phyloP scores from a whole-genome alignment of 2,329 filamentous ascomycete species.

The Paracorniculantispora psalliotae region DNA sequence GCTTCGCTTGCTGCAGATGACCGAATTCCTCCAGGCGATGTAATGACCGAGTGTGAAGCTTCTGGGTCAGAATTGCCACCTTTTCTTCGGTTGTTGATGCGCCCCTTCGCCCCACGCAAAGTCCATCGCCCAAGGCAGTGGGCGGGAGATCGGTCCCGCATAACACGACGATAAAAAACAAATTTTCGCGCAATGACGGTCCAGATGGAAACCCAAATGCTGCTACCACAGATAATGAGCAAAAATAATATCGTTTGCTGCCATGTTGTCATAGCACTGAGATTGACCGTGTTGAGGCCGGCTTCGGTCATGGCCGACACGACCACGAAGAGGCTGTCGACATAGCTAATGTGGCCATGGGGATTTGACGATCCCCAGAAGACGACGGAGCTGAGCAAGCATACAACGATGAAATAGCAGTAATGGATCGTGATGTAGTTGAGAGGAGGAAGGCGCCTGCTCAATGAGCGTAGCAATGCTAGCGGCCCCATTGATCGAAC shows the following conservation, averaged over 20 bases:
- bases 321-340: conserved; percentile 62
- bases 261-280: conserved; percentile 59
- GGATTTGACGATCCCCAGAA: conserved; percentile 56
- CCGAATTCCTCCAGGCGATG: neutral
- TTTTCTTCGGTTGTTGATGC: neutral
- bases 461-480: neutral
- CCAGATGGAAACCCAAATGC: conserved; percentile 61
- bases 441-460: conserved; percentile 34
- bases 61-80: neutral
- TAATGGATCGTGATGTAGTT: conserved; percentile 65
- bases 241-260: conserved; percentile 63
- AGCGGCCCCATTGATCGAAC: neutral
- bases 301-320: conserved; percentile 63
- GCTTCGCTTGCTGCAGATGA: neutral
- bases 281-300: conserved; percentile 62
- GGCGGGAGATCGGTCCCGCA: conserved; percentile 34
- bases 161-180: conserved; percentile 59
- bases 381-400: conserved; percentile 51
- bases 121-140: neutral
- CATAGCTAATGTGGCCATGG: conserved; percentile 48
- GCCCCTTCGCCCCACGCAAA: neutral
- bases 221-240: conserved; percentile 60
- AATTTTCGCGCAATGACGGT: conserved; percentile 57
- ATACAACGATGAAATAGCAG: conserved; percentile 56
- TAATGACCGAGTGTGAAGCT: neutral